Base-by-base conservation (phyloP, 192 early-diverging fungal species). In the Geosiphon pyriformis region DNA sequence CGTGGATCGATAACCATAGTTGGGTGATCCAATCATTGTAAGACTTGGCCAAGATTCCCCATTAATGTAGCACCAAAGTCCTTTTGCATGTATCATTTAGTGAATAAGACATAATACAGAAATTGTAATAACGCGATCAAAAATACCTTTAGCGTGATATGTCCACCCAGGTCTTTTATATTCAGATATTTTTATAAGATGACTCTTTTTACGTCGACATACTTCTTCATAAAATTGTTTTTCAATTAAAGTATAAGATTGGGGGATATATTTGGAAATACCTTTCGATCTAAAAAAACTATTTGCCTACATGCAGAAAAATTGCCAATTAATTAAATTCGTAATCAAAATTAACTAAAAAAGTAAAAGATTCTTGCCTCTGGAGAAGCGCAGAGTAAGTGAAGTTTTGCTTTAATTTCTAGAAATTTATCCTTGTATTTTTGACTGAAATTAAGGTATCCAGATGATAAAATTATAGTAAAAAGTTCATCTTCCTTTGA, bases 361-460 rank as follows among this genome's bases (percentile, higher is more conserved):
- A 57, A 31, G 15, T 25, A 27, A 15, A 32, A 32, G 32, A 33
- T 57, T 18, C 20, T 57, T 76, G 87, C 89, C 80, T 94, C 82
- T 0, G 95, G 95, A 42, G 94, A 87, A 1, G 94, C 90, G 8
- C 90, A 86, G 20, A 95, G 68, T 23, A 99, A 78, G 12, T 80
- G 75, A 72, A 91, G 90, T 23, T 79, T 71, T 10, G 87, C 85
- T 3, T 68, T 32, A 33, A 85, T 85, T 22, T 73, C 74, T 11
- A 88, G 59, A 42, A 95, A 84, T 37, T 74, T 71, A n/a, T 72
- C 33, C 42, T 87, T 85, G 76, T 90, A 87, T 15, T 72, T 61
- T 23, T 82, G 59, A 0, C 90, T 89, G 58, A 99, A 88, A 76
- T 99, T 99, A 61, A 99, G 92, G 62, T 99, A 99, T 42, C 92